Evolutionary conservation across 768 basidiomycete genomes (phyloP).

Genomic region (Hysterangium stoloniferum): DNA sequence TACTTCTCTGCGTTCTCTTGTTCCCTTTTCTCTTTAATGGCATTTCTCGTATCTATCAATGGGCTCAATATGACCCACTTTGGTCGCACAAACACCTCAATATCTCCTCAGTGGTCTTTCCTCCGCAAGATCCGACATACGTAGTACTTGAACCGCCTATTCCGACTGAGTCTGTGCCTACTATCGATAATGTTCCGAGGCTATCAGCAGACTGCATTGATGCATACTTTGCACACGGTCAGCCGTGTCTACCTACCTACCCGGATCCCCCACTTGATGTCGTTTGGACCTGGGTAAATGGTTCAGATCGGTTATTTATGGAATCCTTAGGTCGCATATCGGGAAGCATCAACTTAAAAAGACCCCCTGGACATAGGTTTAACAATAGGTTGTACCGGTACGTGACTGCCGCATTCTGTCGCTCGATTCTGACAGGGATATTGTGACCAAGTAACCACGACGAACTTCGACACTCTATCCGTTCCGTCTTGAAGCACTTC

Average conservation of each 20-base stretch:
- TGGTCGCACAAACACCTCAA: neutral
- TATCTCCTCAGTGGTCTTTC: neutral
- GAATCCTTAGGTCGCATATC: slow-evolving; percentile 10
- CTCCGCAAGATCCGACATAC: slow-evolving; percentile 6
- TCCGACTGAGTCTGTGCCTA: neutral
- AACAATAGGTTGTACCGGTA: slow-evolving; percentile 5
- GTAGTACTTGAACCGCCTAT: slow-evolving; percentile 2
- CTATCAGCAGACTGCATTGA: slow-evolving; percentile 1
- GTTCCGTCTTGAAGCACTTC: slow-evolving; percentile 27
- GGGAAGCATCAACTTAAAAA: neutral
- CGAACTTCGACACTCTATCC: slow-evolving; percentile 30
- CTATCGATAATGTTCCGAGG: neutral
- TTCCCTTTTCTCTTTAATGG: no score
- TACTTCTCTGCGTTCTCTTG: no score
- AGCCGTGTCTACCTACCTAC: neutral
- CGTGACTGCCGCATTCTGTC: neutral
- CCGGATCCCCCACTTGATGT: slow-evolving; percentile 19
- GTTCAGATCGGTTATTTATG: slow-evolving; percentile 21
- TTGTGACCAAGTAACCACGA: slow-evolving; percentile 25
- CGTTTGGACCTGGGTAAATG: slow-evolving; percentile 27
- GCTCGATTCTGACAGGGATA: neutral
- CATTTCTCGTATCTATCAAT: no score
- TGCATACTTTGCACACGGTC: neutral
- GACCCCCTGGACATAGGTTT: neutral
- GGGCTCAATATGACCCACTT: neutral